These are phyloP conservation scores for Angophora floribunda DNA, from an alignment of 345 rosid species.

Conservation along the genomic window DNA sequence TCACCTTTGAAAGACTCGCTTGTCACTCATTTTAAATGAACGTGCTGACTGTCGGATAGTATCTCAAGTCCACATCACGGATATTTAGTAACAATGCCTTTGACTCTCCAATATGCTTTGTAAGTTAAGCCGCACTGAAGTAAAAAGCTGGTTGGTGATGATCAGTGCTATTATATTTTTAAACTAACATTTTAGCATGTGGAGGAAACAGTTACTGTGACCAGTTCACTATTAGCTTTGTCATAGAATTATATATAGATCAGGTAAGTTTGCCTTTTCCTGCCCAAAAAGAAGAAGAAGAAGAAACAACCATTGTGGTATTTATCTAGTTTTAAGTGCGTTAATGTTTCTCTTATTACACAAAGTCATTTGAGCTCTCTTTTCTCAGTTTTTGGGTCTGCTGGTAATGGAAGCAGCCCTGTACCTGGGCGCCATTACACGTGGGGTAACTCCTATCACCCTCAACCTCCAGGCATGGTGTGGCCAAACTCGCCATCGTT, in stretches of 20 bases:
- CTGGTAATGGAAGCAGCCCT: conserved; percentile 57
- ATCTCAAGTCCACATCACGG: not conserved
- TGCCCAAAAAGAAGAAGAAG: not conserved
- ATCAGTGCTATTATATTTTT: not conserved
- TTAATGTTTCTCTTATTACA: not conserved
- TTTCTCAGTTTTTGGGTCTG: conserved; percentile 53
- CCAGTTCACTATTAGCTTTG: not conserved
- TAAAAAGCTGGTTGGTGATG: not conserved
- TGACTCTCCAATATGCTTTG: not conserved
- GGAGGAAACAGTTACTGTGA: not conserved
- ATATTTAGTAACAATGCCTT: not conserved
- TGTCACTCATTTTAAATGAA: not conserved
- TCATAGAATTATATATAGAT: not conserved
- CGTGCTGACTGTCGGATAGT: not conserved
- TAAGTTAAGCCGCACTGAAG: not conserved
- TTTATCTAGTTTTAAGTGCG: not conserved
- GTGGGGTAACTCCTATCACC: conserved; percentile 67
- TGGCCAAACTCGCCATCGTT: conserved; percentile 88
- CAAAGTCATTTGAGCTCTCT: not conserved
- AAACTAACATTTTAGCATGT: not conserved
- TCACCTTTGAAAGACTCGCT: not conserved
- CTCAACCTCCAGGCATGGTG: conserved; percentile 46
- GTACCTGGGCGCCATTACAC: conserved; percentile 43
- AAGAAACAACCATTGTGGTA: not conserved
- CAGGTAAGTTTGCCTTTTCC: not conserved